These are phyloP conservation scores for Escallonia rubra DNA, from an alignment of 129 eudicot genomes.

Conservation along the genomic window DNA sequence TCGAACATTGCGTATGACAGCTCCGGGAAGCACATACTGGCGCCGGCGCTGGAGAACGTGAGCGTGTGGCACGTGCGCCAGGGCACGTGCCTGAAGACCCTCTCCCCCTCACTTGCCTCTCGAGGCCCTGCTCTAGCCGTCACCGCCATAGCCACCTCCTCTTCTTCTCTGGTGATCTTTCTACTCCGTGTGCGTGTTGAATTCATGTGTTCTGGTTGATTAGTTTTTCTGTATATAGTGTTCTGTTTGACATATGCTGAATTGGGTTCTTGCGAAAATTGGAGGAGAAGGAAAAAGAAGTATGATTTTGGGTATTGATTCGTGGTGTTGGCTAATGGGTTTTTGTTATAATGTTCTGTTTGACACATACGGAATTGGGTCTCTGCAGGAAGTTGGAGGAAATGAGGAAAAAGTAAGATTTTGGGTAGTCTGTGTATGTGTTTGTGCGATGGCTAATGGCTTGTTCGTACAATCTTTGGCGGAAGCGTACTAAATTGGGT, in stretches of 20 bases:
- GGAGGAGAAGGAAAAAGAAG: too few relatives aligned
- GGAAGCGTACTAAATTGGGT: too few relatives aligned
- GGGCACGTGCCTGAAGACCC: constrained; percentile 69
- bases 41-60: constrained; percentile 86
- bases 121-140: constrained; percentile 68
- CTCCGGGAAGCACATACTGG: constrained; percentile 77
- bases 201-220: neutral
- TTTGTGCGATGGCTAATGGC: too few relatives aligned
- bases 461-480: too few relatives aligned
- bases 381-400: too few relatives aligned
- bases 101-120: constrained; percentile 43
- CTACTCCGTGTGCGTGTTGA: neutral
- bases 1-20: constrained; percentile 73
- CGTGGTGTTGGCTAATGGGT: too few relatives aligned
- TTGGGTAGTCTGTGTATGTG: too few relatives aligned
- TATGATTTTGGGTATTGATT: too few relatives aligned
- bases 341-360: too few relatives aligned
- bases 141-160: constrained; percentile 61
- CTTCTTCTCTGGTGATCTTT: constrained; percentile 43
- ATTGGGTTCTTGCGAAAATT: too few relatives aligned
- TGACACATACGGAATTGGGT: too few relatives aligned
- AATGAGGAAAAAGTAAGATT: too few relatives aligned
- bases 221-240: neutral
- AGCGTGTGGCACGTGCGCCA: constrained; percentile 90
- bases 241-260: neutral